Conservation (phyloP, 2,329 filamentous ascomycete genomes). For the Aschersonia sp. region DNA sequence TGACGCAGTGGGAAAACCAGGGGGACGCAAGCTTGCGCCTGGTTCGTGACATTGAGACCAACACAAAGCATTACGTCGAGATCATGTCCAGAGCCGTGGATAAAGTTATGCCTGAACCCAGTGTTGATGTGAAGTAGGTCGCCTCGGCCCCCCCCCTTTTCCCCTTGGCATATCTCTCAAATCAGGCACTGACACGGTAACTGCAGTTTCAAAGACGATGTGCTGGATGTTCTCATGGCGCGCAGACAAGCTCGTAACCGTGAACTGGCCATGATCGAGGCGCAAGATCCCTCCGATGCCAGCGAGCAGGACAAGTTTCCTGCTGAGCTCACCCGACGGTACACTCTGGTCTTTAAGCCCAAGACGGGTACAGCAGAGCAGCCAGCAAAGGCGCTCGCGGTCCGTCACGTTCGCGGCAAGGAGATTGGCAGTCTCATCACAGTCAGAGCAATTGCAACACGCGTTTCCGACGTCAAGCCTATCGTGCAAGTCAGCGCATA, state of each 20-base stretch:
- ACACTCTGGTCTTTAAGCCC: constrained; percentile 93
- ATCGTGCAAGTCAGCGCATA: constrained; percentile 97
- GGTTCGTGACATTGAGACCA: constrained; percentile 72
- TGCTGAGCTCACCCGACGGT: constrained; percentile 78
- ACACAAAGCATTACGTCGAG: constrained; percentile 92
- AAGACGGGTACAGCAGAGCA: constrained; percentile 57
- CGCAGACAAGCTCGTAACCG: constrained; percentile 79
- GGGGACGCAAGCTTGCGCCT: constrained; percentile 55
- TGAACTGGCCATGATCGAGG: constrained; percentile 52
- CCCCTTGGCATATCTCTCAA: neutral
- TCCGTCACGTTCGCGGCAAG: constrained; percentile 83
- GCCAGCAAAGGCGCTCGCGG: constrained; percentile 56
- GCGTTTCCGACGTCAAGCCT: constrained; percentile 95
- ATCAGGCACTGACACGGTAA: neutral
- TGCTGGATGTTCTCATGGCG: constrained; percentile 91
- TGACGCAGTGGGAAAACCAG: constrained; percentile 56
- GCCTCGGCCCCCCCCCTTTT: neutral
- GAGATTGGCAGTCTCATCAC: constrained; percentile 90
- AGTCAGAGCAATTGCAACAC: constrained; percentile 81
- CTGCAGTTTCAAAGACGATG: constrained; percentile 82
- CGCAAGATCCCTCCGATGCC: constrained; percentile 41
- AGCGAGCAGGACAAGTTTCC: constrained; percentile 70
- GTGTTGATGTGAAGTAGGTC: constrained; percentile 58
- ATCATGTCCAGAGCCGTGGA: constrained; percentile 81
- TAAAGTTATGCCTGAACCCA: constrained; percentile 66